Evolutionary conservation across 2,329 filamentous ascomycete species (phyloP).

Genomic region (Exophiala sideris): DNA sequence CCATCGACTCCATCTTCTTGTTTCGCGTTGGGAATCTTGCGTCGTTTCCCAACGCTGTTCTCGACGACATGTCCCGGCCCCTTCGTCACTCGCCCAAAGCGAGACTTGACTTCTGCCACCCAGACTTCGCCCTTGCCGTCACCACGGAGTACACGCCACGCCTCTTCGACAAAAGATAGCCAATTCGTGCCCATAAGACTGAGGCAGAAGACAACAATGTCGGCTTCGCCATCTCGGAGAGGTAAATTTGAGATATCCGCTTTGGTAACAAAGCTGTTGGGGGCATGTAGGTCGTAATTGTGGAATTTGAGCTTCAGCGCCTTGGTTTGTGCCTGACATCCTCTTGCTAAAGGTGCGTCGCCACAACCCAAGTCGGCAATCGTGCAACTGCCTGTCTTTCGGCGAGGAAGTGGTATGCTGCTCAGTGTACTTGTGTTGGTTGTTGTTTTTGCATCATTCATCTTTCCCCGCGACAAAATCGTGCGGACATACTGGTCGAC

Average conservation of each 20-base stretch:
- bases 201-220: constrained; percentile 91
- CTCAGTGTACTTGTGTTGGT: not conserved
- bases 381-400: constrained; percentile 63
- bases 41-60: constrained; percentile 67
- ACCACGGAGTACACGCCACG: constrained; percentile 84
- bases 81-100: constrained; percentile 64
- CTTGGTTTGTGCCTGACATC: constrained; percentile 54
- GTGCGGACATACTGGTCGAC: constrained; percentile 79
- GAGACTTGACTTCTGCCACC: constrained; percentile 94
- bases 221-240: constrained; percentile 68
- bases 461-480: constrained; percentile 61
- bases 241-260: constrained; percentile 87
- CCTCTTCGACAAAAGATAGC: constrained; percentile 94
- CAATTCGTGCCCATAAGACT: constrained; percentile 99
- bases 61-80: constrained; percentile 49
- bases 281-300: constrained; percentile 83
- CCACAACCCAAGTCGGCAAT: constrained; percentile 93
- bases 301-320: constrained; percentile 70
- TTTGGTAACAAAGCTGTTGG: constrained; percentile 72
- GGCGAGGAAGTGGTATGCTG: constrained; percentile 62
- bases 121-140: constrained; percentile 82
- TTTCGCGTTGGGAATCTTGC: constrained; percentile 38
- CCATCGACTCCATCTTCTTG: constrained; percentile 50
- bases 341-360: constrained; percentile 75
- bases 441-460: constrained; percentile 14